Base-by-base conservation (phyloP, 257 asterid genomes). In the Nicotiana paniculata region DNA sequence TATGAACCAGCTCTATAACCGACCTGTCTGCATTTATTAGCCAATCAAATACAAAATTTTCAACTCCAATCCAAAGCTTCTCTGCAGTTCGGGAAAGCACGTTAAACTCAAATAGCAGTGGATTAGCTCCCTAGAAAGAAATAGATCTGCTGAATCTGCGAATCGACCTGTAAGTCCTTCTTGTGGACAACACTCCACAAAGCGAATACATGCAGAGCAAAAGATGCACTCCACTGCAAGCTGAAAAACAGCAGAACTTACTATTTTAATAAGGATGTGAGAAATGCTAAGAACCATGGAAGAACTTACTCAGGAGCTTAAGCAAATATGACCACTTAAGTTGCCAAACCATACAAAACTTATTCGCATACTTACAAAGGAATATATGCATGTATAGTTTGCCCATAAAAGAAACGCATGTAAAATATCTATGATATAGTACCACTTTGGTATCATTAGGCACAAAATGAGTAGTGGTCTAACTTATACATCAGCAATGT, bases 201-300 rank as follows among this genome's bases (percentile, higher is more conserved):
- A 96, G 77, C 99, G 99, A 84, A 94, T 96, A 87, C 99, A 94
- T 8, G 99, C 99, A 67, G 99, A 96, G 90, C 99, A 96, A 92
- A 96, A 96, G 84, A 96, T 96, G 85, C 99, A 96, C 89, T 96
- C 99, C 85, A 94, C 98, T 75, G 99, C 98, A 74, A 96, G 97
- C 99, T 96, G 97, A 87, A 86, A 78, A 63, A 75, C 1, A 16
- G 26, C 24, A 74, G 79, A 51, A 51, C 79, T 26, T 26, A 75
- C 16, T 46, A 6, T 39, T 24, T 72, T 24, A 9, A 75, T 48
- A 48, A 48, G 26, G 46, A 75, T 75, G 28, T 26, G 26, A 75
- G 9, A 75, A 75, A 75, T 75, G 26, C 12, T 51, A 51, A 75
- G 79, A 75, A 75, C 43, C 79, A 75, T 15, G 63, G 43, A 75